These are phyloP conservation scores for Alternaria consortialis DNA, from an alignment of 2,329 filamentous ascomycete genomes.

Conservation along the genomic window DNA sequence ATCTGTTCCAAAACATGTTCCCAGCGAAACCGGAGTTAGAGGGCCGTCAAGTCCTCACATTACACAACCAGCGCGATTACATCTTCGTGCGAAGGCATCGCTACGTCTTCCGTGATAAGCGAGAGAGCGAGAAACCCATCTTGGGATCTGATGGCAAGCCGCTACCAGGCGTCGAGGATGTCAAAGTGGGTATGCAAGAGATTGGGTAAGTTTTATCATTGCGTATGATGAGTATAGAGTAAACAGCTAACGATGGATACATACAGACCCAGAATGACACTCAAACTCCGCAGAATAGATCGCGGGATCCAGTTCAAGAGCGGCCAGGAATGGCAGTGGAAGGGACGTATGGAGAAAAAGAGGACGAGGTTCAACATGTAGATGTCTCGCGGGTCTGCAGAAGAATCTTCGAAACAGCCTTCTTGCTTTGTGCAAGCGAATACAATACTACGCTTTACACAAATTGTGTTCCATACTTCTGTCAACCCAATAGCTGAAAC, in stretches of 20 bases:
- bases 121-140: constrained; percentile 85
- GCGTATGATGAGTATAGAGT: background rate
- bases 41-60: constrained; percentile 87
- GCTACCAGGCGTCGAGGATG: constrained; percentile 83
- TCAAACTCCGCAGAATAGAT: constrained; percentile 91
- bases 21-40: constrained; percentile 83
- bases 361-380: constrained; percentile 92
- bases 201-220: constrained; percentile 62
- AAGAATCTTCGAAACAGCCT: background rate
- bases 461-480: background rate
- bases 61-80: constrained; percentile 96
- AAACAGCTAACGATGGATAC: constrained; percentile 3
- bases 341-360: constrained; percentile 91
- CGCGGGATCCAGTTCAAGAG: constrained; percentile 81
- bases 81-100: constrained; percentile 91
- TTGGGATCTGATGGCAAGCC: constrained; percentile 82
- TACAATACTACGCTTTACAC: background rate
- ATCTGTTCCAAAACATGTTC: constrained; percentile 82
- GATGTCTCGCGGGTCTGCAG: background rate
- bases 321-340: constrained; percentile 96
- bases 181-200: constrained; percentile 89
- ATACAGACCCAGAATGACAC: constrained; percentile 66
- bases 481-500: background rate
- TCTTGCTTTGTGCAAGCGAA: background rate
- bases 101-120: constrained; percentile 92